phyloP scores from a whole-genome alignment of 169 alveolate genomes.

The Sarcocystis neurona region DNA sequence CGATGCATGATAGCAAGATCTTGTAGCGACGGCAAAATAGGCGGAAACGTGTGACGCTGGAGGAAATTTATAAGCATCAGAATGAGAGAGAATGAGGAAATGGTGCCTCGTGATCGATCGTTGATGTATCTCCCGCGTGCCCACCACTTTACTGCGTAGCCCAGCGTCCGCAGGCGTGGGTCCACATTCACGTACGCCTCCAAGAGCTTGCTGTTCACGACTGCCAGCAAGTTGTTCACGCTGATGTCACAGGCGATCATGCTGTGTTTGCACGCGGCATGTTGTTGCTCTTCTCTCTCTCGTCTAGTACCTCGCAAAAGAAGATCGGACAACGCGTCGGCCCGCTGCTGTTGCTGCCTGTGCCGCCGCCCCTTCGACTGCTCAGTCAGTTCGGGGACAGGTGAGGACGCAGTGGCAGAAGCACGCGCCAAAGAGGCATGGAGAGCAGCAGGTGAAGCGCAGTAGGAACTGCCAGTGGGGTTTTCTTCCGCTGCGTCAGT shows the following conservation, averaged over 20 bases:
- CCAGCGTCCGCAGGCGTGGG: constrained; percentile 46
- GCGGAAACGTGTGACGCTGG: constrained; percentile 46
- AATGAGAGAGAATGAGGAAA: constrained; percentile 59
- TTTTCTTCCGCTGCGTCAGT: background rate
- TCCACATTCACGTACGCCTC: constrained; percentile 59
- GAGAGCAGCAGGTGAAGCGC: background rate
- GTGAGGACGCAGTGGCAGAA: no score
- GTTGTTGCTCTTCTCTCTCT: background rate
- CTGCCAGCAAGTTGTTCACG: constrained; percentile 68
- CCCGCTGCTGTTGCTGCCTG: no score
- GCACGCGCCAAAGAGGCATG: constrained; percentile 2
- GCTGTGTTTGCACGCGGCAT: background rate
- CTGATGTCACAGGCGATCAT: constrained; percentile 63
- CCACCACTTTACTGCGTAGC: constrained; percentile 65
- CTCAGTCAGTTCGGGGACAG: background rate
- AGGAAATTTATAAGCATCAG: constrained; percentile 63
- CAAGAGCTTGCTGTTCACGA: constrained; percentile 63
- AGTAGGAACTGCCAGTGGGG: no score
- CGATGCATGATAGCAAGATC: constrained; percentile 60
- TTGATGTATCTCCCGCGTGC: constrained; percentile 60
- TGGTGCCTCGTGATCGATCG: constrained; percentile 58
- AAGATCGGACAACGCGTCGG: background rate
- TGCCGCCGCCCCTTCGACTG: background rate
- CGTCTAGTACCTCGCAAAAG: background rate
- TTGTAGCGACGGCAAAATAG: constrained; percentile 63